Evolutionary conservation across 139 green algal genomes (phyloP), one percentile per base, ranked within the genome.

Genomic region (Tetraselmis striata): DNA sequence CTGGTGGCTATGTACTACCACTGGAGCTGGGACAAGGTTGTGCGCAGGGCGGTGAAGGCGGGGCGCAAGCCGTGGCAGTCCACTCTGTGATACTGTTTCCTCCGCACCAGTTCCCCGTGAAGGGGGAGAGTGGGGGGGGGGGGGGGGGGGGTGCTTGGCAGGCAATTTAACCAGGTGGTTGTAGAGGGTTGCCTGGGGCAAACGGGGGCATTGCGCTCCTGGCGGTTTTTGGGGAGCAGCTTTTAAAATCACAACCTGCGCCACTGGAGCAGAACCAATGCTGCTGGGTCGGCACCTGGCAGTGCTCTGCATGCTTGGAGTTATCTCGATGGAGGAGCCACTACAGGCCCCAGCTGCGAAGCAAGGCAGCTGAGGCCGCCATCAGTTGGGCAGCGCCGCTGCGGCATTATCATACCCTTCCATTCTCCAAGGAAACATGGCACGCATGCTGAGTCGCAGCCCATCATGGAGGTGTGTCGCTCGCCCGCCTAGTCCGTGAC

Each of bases 151-250:
- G 77, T 27, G 24, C 18, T 28, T n/a, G 67, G n/a, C 78, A 27
- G 77, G 26, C 59, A n/a, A 28, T 24, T 24, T 59, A 28, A 1
- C 5, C 29, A 77, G 1, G 45, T 0, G 0, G 31, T 80, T 24
- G 23, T 28, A 2, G 22, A 29, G 85, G 92, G 90, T 91, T 95
- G 30, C 91, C 91, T 0, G 2, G 28, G 0, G 1, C 1, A 1
- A 84, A 94, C n/a, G 30, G 93, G 77, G 23, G 74, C 0, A 84
- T 89, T 59, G 79, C 93, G 23, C 80, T 86, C 45, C 76, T 28
- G 0, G 90, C 91, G 0, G 32, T 59, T 1, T 94, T 92, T 84
- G 86, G 93, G 74, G 79, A 95, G 31, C 84, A 85, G 24, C 87
- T 83, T 27, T 89, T 89, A 1, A 86, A 93, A 80, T 67, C 91